Base-by-base conservation (phyloP, 1,284 basidiomycete genomes). In the Inonotus obliquus region DNA sequence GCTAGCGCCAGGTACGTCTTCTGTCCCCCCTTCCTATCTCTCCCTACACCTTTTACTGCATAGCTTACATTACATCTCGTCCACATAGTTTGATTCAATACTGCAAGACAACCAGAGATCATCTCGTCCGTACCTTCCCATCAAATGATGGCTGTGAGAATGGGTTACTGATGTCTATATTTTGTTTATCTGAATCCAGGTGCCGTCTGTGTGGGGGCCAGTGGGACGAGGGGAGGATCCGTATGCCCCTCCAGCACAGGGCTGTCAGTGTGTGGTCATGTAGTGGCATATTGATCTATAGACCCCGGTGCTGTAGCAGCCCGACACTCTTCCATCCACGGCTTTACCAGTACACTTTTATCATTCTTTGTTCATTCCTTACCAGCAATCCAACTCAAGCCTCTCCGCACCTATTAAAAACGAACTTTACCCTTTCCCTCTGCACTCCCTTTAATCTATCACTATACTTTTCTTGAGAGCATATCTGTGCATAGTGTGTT, bases 181-280 rank as follows among this genome's bases (percentile, higher is more conserved):
- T 55, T 51, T 61, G 38, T 45, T 27, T 19, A 56, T 64, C 61
- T 21, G 17, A 17, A 44, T 44, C 48, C 61, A 92, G 90, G 84
- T 93, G 49, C 92, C 94, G 3, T 91, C 88, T 37, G 88, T 96
- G 47, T 97, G 96, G 96, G 95, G 96, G n/a, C 89, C 91, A 19
- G 84, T 94, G 35, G 85, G 83, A 71, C 95, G 93, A 76, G 82
- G 83, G 65, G 91, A 95, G 72, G 93, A 96, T 72, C 94, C 94
- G 54, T 96, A 93, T 73, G 91, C 89, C 61, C 88, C 89, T 64
- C 51, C 61, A 52, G 49, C 58, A 23, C 54, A 58, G 23, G 62
- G 62, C 17, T 66, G 64, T 51, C 47, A 54, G 21, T 65, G 64
- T 52, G 54, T 62, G 29, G 61, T 65, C 38, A 63, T 63, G 62